These are phyloP conservation scores for Extremus antarcticus DNA, from an alignment of 495 filamentous ascomycete species.

Conservation along the genomic window DNA sequence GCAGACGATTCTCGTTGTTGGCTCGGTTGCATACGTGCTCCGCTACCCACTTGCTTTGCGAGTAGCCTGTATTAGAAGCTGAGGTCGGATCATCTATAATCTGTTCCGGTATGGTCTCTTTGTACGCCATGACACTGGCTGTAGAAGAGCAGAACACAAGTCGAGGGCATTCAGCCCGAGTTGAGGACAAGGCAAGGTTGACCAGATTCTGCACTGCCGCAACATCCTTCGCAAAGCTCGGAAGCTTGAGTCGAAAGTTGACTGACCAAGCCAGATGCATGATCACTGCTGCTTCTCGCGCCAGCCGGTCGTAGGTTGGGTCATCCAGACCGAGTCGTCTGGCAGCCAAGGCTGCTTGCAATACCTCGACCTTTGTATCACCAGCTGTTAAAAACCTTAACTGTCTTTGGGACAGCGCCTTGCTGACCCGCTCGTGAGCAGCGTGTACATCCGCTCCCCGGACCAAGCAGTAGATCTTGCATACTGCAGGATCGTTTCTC, in stretches of 20 bases:
- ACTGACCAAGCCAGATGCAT: slow-evolving; percentile 65
- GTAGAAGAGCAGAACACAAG: slow-evolving; percentile 54
- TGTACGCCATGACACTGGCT: slow-evolving; percentile 30
- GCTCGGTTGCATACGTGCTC: slow-evolving; percentile 41
- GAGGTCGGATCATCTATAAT: slow-evolving; percentile 38
- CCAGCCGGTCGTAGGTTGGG: slow-evolving; percentile 31
- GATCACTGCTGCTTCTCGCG: slow-evolving; percentile 35
- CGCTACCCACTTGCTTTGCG: slow-evolving; percentile 52
- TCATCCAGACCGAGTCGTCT: slow-evolving; percentile 37
- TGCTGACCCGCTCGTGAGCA: slow-evolving; percentile 39
- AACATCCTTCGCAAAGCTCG: slow-evolving; percentile 47
- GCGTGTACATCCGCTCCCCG: slow-evolving; percentile 38
- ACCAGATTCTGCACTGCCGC: slow-evolving; percentile 43
- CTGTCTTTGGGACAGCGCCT: slow-evolving; percentile 32
- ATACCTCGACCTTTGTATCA: slow-evolving; percentile 32
- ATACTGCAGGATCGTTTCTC: slow-evolving; percentile 25
- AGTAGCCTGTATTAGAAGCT: slow-evolving; percentile 48
- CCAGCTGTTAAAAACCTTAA: slow-evolving; percentile 12
- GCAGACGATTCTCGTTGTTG: slow-evolving; percentile 16
- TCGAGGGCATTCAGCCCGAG: slow-evolving; percentile 22
- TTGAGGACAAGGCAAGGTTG: slow-evolving; percentile 36
- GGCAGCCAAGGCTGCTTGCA: slow-evolving; percentile 33
- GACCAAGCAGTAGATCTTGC: slow-evolving; percentile 45
- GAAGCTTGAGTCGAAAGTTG: slow-evolving; percentile 53
- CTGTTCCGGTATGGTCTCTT: slow-evolving; percentile 35